Base-by-base conservation (phyloP, 2,329 filamentous ascomycete species). In the Colletotrichum camelliae region DNA sequence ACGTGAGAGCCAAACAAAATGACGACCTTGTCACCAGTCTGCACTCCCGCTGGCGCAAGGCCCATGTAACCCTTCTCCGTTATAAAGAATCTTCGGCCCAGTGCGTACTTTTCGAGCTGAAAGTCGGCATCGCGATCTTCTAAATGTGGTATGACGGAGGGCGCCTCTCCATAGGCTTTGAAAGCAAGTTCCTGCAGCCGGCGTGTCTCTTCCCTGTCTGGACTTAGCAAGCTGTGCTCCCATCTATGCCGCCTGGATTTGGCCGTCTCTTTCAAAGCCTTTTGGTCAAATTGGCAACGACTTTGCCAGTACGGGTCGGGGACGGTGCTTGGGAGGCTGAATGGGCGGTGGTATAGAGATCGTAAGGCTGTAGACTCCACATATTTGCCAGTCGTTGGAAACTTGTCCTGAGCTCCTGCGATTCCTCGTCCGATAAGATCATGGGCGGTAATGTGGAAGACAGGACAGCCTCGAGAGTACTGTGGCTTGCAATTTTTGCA, bases 31-130 rank as follows among this genome's bases (percentile, higher is more conserved):
- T 70, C 67, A 9, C 67, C 67, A 12, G 5, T n/a, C 16, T 24
- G 7, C n/a, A n/a, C 29, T 3, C n/a, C 27, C 0, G 2, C 0
- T 9, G 67, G 57, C n/a, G 57, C 67, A 0, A 70, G 39, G 10
- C 67, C 57, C 27, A 52, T 29, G 52, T 70, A 70, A 2, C 67
- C 57, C 1, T 27, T 24, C 18, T 39, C 4, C 16, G 67, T 70
- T n/a, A 64, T 37, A 1, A 64, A 70, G 67, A 70, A 70, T 2
- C 37, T 57, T 0, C 67, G 27, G 7, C 60, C 39, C 2, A 35
- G 27, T 1, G 57, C 67, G 4, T 70, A 70, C 12, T 18, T 52
- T 1, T 64, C 67, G 0, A 64, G 0, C 3, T 12, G 4, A 5
- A 35, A 62, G 16, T 48, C 27, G 4, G 5, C 16, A 2, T 15